phyloP scores from a whole-genome alignment of 2,329 filamentous ascomycete species.

The Rutstroemia sp. region DNA sequence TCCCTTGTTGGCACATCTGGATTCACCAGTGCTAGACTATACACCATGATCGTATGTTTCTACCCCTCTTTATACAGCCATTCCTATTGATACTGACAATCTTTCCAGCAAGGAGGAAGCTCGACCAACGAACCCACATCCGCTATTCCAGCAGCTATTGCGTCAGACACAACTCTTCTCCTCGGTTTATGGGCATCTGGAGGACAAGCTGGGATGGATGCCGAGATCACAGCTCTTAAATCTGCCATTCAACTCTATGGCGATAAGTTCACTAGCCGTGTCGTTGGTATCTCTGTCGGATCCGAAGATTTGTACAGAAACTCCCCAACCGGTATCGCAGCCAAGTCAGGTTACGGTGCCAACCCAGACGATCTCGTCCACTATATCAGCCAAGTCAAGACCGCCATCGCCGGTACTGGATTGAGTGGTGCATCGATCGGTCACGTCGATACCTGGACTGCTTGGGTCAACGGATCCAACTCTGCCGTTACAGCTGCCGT shows the following conservation, averaged over 20 bases:
- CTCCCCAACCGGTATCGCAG: constrained; percentile 60
- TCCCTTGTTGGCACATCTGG: constrained; percentile 55
- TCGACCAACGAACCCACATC: constrained; percentile 57
- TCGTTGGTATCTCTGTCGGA: constrained; percentile 79
- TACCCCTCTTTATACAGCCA: too few relatives aligned
- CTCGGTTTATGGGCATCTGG: constrained; percentile 79
- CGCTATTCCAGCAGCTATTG: constrained; percentile 77
- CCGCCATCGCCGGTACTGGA: constrained; percentile 54
- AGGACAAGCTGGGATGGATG: constrained; percentile 53
- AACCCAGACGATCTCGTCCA: constrained; percentile 53
- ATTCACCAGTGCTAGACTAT: constrained; percentile 66
- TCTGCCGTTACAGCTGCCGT: constrained; percentile 56
- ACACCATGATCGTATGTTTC: constrained; percentile 49
- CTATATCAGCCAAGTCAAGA: constrained; percentile 65
- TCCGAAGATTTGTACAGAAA: constrained; percentile 81
- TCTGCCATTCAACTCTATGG: constrained; percentile 64
- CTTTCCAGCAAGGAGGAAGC: constrained; percentile 47
- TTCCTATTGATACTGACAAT: constrained; percentile 17
- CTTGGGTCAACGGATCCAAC: constrained; percentile 69
- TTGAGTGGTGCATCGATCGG: constrained; percentile 56
- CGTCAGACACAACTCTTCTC: constrained; percentile 68
- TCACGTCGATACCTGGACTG: constrained; percentile 87
- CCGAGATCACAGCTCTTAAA: constrained; percentile 68
- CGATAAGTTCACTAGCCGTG: constrained; percentile 52
- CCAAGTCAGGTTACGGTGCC: constrained; percentile 55